Evolutionary conservation across 768 basidiomycete genomes (phyloP), one percentile per base, ranked within the genome.

Genomic region (Lactifluus rugatus): DNA sequence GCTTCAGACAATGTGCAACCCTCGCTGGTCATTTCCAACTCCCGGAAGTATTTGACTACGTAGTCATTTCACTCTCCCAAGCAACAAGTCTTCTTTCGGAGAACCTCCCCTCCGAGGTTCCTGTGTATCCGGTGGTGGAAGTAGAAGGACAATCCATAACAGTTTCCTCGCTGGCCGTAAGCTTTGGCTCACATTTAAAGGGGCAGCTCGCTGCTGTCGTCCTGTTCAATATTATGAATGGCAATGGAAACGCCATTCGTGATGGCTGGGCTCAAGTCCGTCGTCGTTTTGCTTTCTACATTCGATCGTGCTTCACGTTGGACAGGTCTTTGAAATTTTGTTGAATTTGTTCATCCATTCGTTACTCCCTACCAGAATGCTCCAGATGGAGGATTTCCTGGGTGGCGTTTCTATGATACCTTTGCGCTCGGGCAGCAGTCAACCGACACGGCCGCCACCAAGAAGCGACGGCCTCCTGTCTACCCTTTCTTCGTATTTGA

Each of bases 341-440:
- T 88, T 94, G 67, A 96, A 93, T 34, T 75, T 99, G 23, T 99
- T 98, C 73, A 72, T 97, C 47, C 89, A 98, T 69, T 94, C 94
- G 17, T 76, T 98, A 25, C 75, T 99, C 17, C 96, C 96, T 0
- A 82, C 78, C 10, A 78, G 87, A 50, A 89, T 99, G 87, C 74
- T 96, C 11, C 92, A 95, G 69, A 94, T 96, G 89, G 95, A 96
- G 69, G 96, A 98, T 68, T 98, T 99, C 74, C 79, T 97, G 9
- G 93, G 93, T n/a, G 94, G 93, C 16, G 82, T 85, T 32, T 88
- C 91, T 7, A 86, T 85, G 75, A 98, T 98, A 64, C 95, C 96
- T 25, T 77, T 98, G 45, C 83, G 87, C 60, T 83, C 90, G 23
- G 81, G 45, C 19, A 59, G 54, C 39, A 54, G 80, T 62, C 79